These are phyloP conservation scores for Conticribra weissflogii DNA, from an alignment of 108 stramenopile species.

Conservation along the genomic window DNA sequence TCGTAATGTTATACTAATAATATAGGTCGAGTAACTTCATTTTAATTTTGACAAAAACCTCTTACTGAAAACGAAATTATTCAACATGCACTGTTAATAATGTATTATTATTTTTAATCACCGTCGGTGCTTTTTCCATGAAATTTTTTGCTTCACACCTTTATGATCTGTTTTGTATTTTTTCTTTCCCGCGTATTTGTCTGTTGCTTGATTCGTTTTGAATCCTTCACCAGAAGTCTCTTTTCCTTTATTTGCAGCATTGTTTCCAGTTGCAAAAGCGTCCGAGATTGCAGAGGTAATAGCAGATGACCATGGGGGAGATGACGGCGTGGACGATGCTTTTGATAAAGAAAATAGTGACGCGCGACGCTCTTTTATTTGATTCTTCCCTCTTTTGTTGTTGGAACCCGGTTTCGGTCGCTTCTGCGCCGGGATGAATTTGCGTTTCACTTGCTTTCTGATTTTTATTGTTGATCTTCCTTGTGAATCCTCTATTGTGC, in stretches of 20 bases:
- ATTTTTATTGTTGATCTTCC: neutral
- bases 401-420: neutral
- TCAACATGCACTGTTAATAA: no score
- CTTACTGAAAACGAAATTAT: no score
- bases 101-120: no score
- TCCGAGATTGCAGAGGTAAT: neutral
- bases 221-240: no score
- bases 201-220: no score
- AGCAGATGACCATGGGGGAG: neutral
- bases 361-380: neutral
- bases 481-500: no score
- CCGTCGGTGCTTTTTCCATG: no score
- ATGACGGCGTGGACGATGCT: neutral
- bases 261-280: neutral
- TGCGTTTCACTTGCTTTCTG: neutral
- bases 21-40: neutral
- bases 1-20: neutral
- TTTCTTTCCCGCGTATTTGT: no score
- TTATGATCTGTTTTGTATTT: no score
- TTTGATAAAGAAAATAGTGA: neutral
- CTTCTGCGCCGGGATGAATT: neutral
- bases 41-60: neutral
- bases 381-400: neutral
- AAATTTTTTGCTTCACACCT: no score
- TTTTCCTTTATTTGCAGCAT: neutral